These are phyloP conservation scores for Fusarium sp. DNA, from an alignment of 2,329 filamentous ascomycete species.

Conservation along the genomic window DNA sequence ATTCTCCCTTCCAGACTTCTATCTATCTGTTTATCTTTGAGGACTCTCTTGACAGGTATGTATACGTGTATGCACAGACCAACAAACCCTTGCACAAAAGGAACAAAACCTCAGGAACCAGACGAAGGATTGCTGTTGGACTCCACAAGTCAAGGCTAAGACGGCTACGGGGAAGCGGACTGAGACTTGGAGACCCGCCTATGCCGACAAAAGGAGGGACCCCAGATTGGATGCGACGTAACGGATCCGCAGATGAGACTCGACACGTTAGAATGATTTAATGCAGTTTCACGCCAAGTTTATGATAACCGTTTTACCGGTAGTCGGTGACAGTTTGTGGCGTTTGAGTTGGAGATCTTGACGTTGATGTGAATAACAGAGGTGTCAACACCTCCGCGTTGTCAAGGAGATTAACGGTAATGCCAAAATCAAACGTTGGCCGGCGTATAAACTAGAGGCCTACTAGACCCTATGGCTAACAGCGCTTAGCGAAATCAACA, in stretches of 20 bases:
- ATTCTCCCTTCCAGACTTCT: not conserved
- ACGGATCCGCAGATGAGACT: not conserved
- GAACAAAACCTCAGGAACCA: not conserved
- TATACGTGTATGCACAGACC: slow-evolving; percentile 2
- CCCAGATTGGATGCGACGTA: slow-evolving; percentile 15
- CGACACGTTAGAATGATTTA: not conserved
- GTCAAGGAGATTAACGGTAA: not conserved
- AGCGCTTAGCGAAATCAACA: not conserved
- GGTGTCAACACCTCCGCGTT: not conserved
- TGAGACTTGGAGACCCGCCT: not conserved
- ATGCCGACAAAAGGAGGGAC: not conserved
- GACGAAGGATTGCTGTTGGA: not conserved
- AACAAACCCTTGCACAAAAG: not conserved
- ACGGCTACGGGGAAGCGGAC: not conserved
- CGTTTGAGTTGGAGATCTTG: no score
- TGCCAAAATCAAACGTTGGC: not conserved
- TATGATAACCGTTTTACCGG: not conserved
- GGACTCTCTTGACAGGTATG: not conserved
- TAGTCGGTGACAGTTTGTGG: not conserved
- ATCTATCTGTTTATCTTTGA: no score
- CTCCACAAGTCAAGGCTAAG: not conserved
- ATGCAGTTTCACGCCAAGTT: not conserved
- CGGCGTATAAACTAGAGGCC: not conserved
- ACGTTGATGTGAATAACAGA: not conserved
- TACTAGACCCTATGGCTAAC: not conserved